These are phyloP conservation scores for Cryptococcus depauperatus DNA, from an alignment of 1,284 basidiomycete species.

Conservation along the genomic window DNA sequence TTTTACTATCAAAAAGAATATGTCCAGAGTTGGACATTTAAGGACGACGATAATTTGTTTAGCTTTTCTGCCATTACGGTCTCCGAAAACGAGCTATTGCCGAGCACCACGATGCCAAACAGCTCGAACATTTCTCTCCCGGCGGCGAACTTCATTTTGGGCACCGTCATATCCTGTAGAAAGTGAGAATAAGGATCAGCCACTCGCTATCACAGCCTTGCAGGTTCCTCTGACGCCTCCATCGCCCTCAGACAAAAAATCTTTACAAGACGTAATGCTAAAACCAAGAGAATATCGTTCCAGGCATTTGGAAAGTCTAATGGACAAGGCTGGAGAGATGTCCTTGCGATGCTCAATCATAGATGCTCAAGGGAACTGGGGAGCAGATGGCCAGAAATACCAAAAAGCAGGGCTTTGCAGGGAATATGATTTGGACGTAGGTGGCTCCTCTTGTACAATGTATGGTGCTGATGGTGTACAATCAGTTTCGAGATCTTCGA, in stretches of 20 bases:
- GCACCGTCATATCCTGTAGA: conserved; percentile 14
- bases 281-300: conserved; percentile 22
- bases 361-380: conserved; percentile 76
- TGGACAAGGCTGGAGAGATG: conserved; percentile 44
- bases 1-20: no score
- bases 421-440: conserved; percentile 79
- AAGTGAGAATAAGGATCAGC: not conserved
- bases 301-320: conserved; percentile 40
- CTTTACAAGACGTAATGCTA: not conserved
- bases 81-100: no score
- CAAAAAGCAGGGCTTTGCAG: conserved; percentile 79
- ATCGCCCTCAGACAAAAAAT: conserved; percentile 1
- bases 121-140: conserved; percentile 13
- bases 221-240: conserved; percentile 12
- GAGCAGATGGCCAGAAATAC: conserved; percentile 82
- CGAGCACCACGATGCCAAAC: no score
- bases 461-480: not conserved
- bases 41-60: no score
- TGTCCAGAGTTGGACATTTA: no score
- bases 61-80: no score
- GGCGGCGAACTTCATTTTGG: conserved; percentile 18
- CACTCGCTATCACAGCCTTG: conserved; percentile 1
- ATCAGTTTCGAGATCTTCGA: conserved; percentile 84
- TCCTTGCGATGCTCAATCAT: conserved; percentile 57
- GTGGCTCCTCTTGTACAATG: conserved; percentile 17